phyloP scores from a whole-genome alignment of 305 asterid species.

The Solanum hybrid region DNA sequence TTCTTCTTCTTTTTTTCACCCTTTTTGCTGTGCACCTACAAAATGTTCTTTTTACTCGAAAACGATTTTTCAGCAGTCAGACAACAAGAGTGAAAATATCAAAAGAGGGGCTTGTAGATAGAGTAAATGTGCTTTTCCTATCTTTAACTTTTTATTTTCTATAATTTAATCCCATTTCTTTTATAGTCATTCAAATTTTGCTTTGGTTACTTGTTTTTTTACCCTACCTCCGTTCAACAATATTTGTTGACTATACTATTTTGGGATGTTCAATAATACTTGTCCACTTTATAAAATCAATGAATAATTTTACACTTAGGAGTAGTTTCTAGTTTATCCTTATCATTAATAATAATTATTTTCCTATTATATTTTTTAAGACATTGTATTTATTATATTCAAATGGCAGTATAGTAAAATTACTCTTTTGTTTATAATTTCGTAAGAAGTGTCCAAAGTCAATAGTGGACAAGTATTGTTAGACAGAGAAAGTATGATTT shows the following conservation, averaged over 20 bases:
- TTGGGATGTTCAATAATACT: too few species aligned
- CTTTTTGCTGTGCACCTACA: neutral
- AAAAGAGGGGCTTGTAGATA: neutral
- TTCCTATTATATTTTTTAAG: accelerated
- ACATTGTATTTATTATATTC: too few species aligned
- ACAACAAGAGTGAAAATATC: neutral
- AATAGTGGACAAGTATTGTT: too few species aligned
- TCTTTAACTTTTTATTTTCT: neutral
- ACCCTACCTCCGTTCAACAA: neutral
- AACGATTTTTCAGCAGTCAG: neutral
- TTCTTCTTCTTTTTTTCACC: neutral
- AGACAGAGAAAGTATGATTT: accelerated
- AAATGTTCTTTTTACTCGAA: neutral
- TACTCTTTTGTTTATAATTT: too few species aligned
- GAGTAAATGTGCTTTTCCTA: neutral
- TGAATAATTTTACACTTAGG: too few species aligned
- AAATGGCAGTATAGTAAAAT: too few species aligned
- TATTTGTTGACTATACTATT: too few species aligned
- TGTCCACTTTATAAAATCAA: too few species aligned
- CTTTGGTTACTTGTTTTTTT: too few species aligned
- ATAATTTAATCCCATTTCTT: neutral
- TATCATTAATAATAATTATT: too few species aligned
- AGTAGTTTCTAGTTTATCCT: too few species aligned
- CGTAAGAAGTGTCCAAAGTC: accelerated
- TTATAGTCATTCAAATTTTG: neutral